Conservation (phyloP, 495 filamentous ascomycete species). For the Aspergillus indologenus region DNA sequence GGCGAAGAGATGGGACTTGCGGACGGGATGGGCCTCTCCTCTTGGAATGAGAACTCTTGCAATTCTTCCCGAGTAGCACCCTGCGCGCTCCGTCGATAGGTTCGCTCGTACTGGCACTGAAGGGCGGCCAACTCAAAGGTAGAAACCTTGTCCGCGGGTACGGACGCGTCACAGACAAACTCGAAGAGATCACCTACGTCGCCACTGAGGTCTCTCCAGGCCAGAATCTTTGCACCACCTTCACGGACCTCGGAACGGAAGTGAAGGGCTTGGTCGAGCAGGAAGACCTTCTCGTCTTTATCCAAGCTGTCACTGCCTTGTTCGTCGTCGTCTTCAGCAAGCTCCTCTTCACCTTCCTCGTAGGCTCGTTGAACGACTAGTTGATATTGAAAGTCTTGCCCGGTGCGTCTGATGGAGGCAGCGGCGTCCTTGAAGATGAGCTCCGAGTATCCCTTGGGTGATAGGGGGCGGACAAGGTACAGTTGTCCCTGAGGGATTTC, state of each 20-base stretch:
- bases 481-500: conserved; percentile 94
- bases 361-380: conserved; percentile 93
- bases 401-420: conserved; percentile 85
- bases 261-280: conserved; percentile 86
- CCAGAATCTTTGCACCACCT: conserved; percentile 75
- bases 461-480: conserved; percentile 91
- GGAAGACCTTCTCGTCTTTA: conserved; percentile 94
- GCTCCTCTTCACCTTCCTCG: conserved; percentile 94
- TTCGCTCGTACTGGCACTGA: conserved; percentile 97
- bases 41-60: conserved; percentile 72
- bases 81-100: conserved; percentile 73
- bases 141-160: conserved; percentile 65
- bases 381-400: conserved; percentile 94
- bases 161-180: conserved; percentile 82
- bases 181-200: conserved; percentile 93
- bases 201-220: conserved; percentile 92
- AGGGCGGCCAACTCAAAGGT: conserved; percentile 80
- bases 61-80: conserved; percentile 81
- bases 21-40: conserved; percentile 74
- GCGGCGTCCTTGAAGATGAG: conserved; percentile 98
- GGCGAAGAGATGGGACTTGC: conserved; percentile 77
- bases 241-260: conserved; percentile 80
- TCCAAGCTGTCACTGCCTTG: conserved; percentile 68
- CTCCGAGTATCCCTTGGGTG: conserved; percentile 95
- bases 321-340: conserved; percentile 80